Base-by-base conservation (phyloP, 2,329 filamentous ascomycete species). In the Graphilbum fragrans region DNA sequence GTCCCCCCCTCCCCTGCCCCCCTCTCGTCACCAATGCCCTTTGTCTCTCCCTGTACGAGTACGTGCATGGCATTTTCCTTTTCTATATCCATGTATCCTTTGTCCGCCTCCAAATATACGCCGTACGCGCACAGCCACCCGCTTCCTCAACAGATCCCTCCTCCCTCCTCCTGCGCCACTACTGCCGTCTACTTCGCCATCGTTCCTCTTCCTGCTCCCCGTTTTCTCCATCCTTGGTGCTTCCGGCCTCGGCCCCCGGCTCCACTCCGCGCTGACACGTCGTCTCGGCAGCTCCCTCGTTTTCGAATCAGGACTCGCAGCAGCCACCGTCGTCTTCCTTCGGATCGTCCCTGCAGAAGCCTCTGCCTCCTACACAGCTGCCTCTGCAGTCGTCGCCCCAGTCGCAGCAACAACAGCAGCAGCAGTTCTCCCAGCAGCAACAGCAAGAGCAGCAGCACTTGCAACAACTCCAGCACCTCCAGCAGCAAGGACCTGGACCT, bases 401-500 rank as follows among this genome's bases (percentile, higher is more conserved):
- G 54, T 31, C 56, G 17, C 52, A 53, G 45, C 52, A 54, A 47
- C 54, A 57, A 38, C 53, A 53, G 49, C 57, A 52, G 47, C 52
- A 51, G 35, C 52, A 52, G 42, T 43, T 45, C 29, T 49, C 50
- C 34, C 49, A 48, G 23, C 52, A 52, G 39, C 45, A 48, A 20
- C 50, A 52, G 42, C 55, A 54, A 59, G 50, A 60, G 55, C 50
- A 39, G 54, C 55, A 41, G 50, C 52, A 41, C 48, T 52, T 41
- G 19, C 31, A n/a, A 45, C 36, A 37, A 39, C 21, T 21, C 38
- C 18, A 35, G 31, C 19, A 17, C n/a, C n/a, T n/a, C n/a, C n/a
- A n/a, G n/a, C n/a, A n/a, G n/a, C n/a, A n/a, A n/a, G n/a, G 20
- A n/a, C n/a, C n/a, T n/a, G n/a, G n/a, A n/a, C n/a, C n/a, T n/a